Conservation (phyloP, 2,329 filamentous ascomycete species). For the Xylogone sp. region DNA sequence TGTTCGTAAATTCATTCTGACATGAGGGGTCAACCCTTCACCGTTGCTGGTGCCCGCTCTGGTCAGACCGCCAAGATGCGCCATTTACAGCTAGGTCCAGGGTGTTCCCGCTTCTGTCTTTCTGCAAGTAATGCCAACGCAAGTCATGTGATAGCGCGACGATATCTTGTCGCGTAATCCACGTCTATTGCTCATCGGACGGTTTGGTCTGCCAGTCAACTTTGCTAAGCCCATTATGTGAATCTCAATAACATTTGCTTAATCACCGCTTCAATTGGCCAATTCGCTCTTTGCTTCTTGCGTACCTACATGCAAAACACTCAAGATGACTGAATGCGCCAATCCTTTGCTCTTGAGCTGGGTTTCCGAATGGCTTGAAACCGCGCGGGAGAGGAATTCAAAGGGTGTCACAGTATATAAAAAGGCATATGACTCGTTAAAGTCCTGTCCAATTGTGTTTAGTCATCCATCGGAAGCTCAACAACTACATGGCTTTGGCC, state of each 20-base stretch:
- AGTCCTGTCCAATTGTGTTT: conserved; percentile 64
- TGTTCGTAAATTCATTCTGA: background rate
- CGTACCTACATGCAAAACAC: background rate
- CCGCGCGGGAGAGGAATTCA: conserved; percentile 63
- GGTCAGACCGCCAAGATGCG: background rate
- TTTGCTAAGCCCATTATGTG: background rate
- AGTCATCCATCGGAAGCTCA: conserved; percentile 70
- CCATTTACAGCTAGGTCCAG: background rate
- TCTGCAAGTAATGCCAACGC: too few species aligned
- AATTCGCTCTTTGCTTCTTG: background rate
- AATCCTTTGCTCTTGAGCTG: conserved; percentile 71
- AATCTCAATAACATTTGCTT: background rate
- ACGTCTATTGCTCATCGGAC: background rate
- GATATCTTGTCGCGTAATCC: background rate
- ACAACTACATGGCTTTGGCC: conserved; percentile 70
- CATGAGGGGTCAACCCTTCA: background rate
- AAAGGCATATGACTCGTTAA: conserved; percentile 73
- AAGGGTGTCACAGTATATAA: conserved; percentile 71
- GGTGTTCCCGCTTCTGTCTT: background rate
- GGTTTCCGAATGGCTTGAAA: conserved; percentile 75
- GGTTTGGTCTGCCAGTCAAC: background rate
- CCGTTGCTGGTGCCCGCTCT: background rate
- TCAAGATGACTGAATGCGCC: conserved; percentile 21
- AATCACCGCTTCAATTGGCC: background rate
- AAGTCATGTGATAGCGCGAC: background rate